Percentiles rank a stretch among this genome's conserved stretches.
Conservation (phyloP, 495 filamentous ascomycete species). For the Lasiosphaeria ovina region DNA sequence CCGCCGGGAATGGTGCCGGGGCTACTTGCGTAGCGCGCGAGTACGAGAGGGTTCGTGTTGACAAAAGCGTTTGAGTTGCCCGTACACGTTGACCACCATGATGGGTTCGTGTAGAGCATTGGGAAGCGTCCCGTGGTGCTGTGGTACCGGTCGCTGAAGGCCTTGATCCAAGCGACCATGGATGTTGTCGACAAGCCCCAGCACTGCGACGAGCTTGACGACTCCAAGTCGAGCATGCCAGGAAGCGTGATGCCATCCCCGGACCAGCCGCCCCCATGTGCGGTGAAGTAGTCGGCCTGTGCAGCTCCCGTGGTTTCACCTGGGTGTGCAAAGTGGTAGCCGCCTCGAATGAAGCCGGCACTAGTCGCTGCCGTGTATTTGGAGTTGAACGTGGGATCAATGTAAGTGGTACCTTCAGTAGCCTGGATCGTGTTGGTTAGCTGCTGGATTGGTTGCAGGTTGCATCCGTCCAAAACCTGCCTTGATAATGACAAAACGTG, state of each 20-base stretch:
- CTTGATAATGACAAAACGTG: constrained; percentile 71
- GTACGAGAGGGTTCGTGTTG: constrained; percentile 52
- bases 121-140: constrained; percentile 52
- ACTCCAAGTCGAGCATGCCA: constrained; percentile 67
- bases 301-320: constrained; percentile 46
- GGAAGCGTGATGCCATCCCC: constrained; percentile 61
- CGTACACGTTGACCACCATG: constrained; percentile 64
- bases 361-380: constrained; percentile 56
- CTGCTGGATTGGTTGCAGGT: neutral
- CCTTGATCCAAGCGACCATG: constrained; percentile 62
- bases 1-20: constrained; percentile 56
- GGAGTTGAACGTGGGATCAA: constrained; percentile 49
- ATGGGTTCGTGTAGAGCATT: constrained; percentile 59
- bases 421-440: constrained; percentile 39
- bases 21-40: constrained; percentile 52
- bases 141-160: constrained; percentile 59
- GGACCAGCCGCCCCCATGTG: constrained; percentile 62
- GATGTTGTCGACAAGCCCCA: constrained; percentile 49
- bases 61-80: constrained; percentile 54
- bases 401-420: constrained; percentile 58
- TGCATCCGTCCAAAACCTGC: constrained; percentile 26
- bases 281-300: constrained; percentile 60
- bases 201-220: constrained; percentile 46
- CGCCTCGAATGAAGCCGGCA: constrained; percentile 60
- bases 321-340: constrained; percentile 64